Evolutionary conservation across 441 rosid genomes (phyloP).

Genomic region (Sinapis alba): DNA sequence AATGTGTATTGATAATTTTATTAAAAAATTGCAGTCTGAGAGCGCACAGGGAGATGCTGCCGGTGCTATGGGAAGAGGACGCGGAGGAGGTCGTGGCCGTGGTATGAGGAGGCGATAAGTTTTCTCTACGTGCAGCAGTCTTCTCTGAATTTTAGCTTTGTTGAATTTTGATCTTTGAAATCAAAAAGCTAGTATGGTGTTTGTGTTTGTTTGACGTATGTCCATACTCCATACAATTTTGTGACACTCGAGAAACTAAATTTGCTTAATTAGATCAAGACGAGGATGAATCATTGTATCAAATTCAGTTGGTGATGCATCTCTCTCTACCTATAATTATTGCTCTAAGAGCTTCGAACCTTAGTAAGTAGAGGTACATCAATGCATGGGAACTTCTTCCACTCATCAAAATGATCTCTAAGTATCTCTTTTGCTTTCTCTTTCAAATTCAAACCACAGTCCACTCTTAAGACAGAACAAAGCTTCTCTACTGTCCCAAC

Average conservation of each 20-base stretch:
- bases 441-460: conserved; percentile 46
- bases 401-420: conserved; percentile 49
- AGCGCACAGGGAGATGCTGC: conserved; percentile 99
- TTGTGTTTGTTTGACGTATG: conserved; percentile 10
- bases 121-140: neutral
- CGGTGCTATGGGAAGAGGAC: conserved; percentile 93
- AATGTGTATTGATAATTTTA: neutral
- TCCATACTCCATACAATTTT: conserved; percentile 17
- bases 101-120: conserved; percentile 91
- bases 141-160: conserved; percentile 7
- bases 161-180: conserved; percentile 23
- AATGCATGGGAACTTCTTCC: conserved; percentile 65
- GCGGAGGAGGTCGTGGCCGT: conserved; percentile 91
- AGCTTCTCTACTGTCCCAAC: conserved; percentile 63
- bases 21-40: conserved; percentile 70
- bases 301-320: neutral
- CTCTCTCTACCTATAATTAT: neutral
- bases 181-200: conserved; percentile 15
- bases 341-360: conserved; percentile 22
- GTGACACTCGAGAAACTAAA: conserved; percentile 12
- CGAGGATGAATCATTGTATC: neutral
- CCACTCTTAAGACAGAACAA: conserved; percentile 47
- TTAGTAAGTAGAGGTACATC: conserved; percentile 33
- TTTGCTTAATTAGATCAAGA: neutral
- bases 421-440: conserved; percentile 57